Base-by-base conservation (phyloP, 1,284 basidiomycete species). In the Ceratobasidium sp. region DNA sequence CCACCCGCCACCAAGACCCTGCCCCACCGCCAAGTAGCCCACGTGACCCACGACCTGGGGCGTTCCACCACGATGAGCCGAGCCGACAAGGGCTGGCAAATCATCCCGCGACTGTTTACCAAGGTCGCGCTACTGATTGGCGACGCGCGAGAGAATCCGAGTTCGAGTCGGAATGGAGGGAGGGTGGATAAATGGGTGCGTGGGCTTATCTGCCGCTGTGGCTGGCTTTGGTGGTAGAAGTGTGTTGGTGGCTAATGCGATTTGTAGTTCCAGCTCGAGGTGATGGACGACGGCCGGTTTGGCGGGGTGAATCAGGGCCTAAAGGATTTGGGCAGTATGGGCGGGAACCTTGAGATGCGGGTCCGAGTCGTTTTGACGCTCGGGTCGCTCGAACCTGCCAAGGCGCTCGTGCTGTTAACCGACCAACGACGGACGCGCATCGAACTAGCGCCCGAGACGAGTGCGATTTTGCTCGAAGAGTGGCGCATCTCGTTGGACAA, bases 61-160 rank as follows among this genome's bases (percentile, higher is more conserved):
- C 65, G 65, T 68, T 68, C 65, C 53, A 29, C 52, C 20, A 55
- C 52, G 53, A 68, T 68, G 53, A 49, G 42, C 52, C 35, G 47
- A n/a, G n/a, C n/a, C n/a, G n/a, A n/a, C 43, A 91, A 86, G 82
- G 87, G 89, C 73, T 89, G 92, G 83, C 89, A 91, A 82, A 92
- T 92, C 76, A 87, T 88, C 68, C 86, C 88, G 78, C 86, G 87
- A 76, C 86, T 91, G 78, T 92, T 90, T 80, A 84, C 86, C 67
- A 92, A 92, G 81, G 85, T 92, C 70, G 85, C 84, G 76, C 85
- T 88, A 74, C 84, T 90, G 74, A 82, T 92, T 73, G 83, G 87
- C 76, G 81, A 90, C 77, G 89, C 89, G 17, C 81, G 90, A 53
- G 42, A 38, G 31, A 64, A 57, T 29, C 38, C 22, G 55, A 40